These are phyloP conservation scores for Nelumbo lutea DNA, from an alignment of 164 flowering plant species.

Conservation along the genomic window DNA sequence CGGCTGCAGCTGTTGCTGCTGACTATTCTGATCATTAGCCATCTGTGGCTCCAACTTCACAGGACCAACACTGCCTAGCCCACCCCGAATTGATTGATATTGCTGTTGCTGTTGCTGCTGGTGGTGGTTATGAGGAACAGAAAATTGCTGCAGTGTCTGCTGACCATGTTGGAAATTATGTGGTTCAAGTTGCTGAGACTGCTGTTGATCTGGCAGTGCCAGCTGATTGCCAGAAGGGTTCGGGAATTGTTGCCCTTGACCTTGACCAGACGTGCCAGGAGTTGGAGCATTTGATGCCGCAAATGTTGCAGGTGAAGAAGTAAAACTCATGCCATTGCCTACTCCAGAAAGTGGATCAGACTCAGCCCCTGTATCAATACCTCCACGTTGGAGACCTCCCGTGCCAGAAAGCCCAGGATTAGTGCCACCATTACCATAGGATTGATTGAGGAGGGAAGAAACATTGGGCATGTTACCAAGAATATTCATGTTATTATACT, in stretches of 20 bases:
- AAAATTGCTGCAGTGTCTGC: conserved; percentile 58
- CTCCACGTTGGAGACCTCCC: conserved; percentile 56
- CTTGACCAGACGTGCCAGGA: conserved; percentile 48
- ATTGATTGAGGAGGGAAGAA: conserved; percentile 64
- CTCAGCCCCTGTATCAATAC: conserved; percentile 63
- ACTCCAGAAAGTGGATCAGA: conserved; percentile 67
- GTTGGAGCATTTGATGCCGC: conserved; percentile 38
- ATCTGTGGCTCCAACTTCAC: conserved; percentile 83
- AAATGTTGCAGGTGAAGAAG: conserved; percentile 41
- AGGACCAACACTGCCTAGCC: conserved; percentile 48
- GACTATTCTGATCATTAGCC: conserved; percentile 56
- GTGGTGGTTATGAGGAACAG: conserved; percentile 33
- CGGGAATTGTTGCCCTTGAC: conserved; percentile 64
- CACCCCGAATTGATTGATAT: conserved; percentile 55
- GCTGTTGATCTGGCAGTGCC: conserved; percentile 53
- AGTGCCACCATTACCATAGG: conserved; percentile 70
- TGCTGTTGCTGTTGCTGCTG: conserved; percentile 46
- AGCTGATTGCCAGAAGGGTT: conserved; percentile 47
- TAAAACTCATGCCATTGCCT: conserved; percentile 66
- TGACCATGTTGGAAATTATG: conserved; percentile 73
- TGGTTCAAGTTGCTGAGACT: conserved; percentile 58
- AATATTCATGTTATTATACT: conserved; percentile 56
- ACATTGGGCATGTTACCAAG: conserved; percentile 67
- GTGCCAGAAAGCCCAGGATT: conserved; percentile 54
- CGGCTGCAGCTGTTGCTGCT: conserved; percentile 56